phyloP scores from a whole-genome alignment of 495 filamentous ascomycete genomes.

The Aspergillus conjunctus region DNA sequence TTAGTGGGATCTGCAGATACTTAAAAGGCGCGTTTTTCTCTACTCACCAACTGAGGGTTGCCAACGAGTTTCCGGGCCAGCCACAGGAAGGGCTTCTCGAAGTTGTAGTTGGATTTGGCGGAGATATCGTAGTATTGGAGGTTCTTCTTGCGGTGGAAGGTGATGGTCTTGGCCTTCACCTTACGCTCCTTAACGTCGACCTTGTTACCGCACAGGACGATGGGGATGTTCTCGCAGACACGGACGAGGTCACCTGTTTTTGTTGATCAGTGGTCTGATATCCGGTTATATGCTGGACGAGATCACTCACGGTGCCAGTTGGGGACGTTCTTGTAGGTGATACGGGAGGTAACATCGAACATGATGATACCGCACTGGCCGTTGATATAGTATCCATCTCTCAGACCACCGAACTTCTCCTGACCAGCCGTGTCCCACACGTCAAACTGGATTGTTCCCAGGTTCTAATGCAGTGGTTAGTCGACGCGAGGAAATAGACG shows the following conservation, averaged over 20 bases:
- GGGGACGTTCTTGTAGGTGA: constrained; percentile 99
- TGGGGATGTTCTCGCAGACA: constrained; percentile 99
- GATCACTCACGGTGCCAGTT: constrained; percentile 97
- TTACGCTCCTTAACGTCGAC: constrained; percentile 99
- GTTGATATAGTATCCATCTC: constrained; percentile 99
- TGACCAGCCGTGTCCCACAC: constrained; percentile 99
- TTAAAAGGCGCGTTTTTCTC: neutral
- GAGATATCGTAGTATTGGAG: constrained; percentile 99
- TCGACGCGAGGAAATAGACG: constrained; percentile 24
- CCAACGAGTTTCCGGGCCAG: constrained; percentile 97
- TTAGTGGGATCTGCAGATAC: constrained; percentile 11
- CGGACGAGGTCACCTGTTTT: constrained; percentile 92
- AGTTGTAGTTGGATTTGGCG: constrained; percentile 99
- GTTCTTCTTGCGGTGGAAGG: constrained; percentile 99
- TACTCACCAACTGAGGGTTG: constrained; percentile 81
- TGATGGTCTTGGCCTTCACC: constrained; percentile 99
- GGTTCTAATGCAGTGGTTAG: constrained; percentile 69
- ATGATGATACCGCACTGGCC: constrained; percentile 99
- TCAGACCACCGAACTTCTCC: constrained; percentile 99
- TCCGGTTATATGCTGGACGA: neutral
- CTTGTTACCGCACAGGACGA: constrained; percentile 98
- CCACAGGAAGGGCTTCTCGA: constrained; percentile 99
- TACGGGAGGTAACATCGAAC: constrained; percentile 99
- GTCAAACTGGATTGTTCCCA: constrained; percentile 96
- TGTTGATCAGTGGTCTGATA: constrained; percentile 19